These are phyloP conservation scores for Cunninghamia lanceolata DNA, from an alignment of 75 land plant species.

Conservation along the genomic window DNA sequence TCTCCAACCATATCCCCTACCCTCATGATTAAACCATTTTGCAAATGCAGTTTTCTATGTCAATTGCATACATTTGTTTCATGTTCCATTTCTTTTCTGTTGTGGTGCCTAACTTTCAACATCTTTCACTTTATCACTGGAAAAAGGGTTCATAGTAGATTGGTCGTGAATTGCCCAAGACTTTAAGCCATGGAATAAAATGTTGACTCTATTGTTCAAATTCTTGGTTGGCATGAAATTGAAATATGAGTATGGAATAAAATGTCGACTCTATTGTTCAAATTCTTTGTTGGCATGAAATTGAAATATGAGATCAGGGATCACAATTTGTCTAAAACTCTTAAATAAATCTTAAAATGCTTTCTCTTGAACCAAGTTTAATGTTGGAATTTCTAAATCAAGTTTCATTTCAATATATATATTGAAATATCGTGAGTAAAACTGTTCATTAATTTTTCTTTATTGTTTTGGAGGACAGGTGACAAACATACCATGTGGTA, in stretches of 20 bases:
- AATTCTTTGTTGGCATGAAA: background rate
- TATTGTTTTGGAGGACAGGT: conserved; percentile 46
- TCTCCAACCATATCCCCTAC: background rate
- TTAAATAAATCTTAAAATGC: background rate
- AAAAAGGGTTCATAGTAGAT: background rate
- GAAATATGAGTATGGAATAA: background rate
- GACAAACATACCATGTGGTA: conserved; percentile 92
- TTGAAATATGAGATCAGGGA: background rate
- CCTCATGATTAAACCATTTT: background rate
- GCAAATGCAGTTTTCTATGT: background rate
- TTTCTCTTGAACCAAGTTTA: background rate
- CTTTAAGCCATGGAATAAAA: background rate
- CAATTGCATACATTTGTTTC: background rate
- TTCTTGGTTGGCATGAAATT: background rate
- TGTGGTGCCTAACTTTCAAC: background rate
- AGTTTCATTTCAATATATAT: background rate
- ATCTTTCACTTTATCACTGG: background rate
- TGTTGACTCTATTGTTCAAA: background rate
- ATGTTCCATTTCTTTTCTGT: background rate
- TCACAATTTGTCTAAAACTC: background rate
- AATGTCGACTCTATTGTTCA: background rate
- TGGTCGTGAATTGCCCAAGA: background rate
- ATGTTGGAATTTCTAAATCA: background rate
- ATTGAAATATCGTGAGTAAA: background rate
- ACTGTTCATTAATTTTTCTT: background rate